Evolutionary conservation across 140 eudicot species (phyloP).

Genomic region (Flaveria floridana): DNA sequence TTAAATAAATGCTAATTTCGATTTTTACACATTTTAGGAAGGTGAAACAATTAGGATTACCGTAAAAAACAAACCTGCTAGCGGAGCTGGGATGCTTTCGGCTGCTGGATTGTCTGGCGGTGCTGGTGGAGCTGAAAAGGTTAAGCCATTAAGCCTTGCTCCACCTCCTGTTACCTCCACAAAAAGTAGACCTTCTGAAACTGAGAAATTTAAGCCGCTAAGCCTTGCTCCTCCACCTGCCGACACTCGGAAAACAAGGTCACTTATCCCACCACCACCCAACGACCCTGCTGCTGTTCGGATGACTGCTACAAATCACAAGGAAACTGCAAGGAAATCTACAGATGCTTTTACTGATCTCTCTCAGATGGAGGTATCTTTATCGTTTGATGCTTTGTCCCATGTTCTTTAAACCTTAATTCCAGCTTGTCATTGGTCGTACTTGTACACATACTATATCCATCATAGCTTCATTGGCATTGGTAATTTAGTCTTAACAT

Average conservation of each 20-base stretch:
- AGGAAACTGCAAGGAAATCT: constrained; percentile 47
- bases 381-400: constrained; percentile 9
- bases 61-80: constrained; percentile 77
- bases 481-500: not conserved
- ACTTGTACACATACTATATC: not conserved
- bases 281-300: constrained; percentile 82
- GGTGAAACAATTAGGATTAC: constrained; percentile 96
- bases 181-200: constrained; percentile 35
- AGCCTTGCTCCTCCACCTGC: constrained; percentile 90
- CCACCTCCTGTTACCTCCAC: constrained; percentile 67
- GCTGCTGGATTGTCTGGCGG: constrained; percentile 81
- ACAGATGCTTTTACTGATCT: constrained; percentile 77
- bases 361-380: constrained; percentile 79
- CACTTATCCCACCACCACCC: constrained; percentile 97
- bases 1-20: constrained; percentile 9
- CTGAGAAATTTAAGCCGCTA: constrained; percentile 57
- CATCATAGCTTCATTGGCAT: not conserved
- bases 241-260: constrained; percentile 57
- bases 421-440: not conserved
- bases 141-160: constrained; percentile 66
- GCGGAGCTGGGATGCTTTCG: constrained; percentile 95
- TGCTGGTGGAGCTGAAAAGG: constrained; percentile 49
- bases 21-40: constrained; percentile 48
- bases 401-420: constrained; percentile 14
- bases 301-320: constrained; percentile 48